Percentiles rank a stretch among this genome's conserved stretches.
Conservation (phyloP, 2,329 filamentous ascomycete genomes). For the Scedosporium apiospermum region DNA sequence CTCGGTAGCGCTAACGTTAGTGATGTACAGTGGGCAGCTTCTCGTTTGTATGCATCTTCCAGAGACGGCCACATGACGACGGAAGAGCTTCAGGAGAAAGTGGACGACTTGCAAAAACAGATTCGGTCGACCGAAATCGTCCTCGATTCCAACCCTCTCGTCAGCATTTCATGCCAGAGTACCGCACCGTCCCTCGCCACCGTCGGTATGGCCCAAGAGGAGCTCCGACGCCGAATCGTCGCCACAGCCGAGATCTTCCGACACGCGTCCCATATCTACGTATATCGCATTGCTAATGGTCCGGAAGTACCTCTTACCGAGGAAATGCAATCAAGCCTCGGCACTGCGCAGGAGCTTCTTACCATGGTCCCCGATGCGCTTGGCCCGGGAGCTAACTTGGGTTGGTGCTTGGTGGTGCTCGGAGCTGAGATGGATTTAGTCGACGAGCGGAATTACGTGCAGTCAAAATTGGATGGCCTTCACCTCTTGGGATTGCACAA, state of each 20-base stretch:
- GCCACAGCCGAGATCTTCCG: constrained; percentile 8
- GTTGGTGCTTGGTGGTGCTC: constrained; percentile 8
- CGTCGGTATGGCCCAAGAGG: constrained; percentile 7
- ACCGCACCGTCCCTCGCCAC: not conserved
- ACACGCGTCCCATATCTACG: constrained; percentile 8
- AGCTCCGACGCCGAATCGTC: constrained; percentile 3
- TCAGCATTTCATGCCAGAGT: constrained; percentile 4
- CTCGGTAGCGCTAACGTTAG: too few relatives aligned
- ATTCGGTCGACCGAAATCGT: constrained; percentile 1
- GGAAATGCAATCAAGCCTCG: constrained; percentile 5
- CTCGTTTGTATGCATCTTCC: not conserved
- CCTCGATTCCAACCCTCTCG: not conserved
- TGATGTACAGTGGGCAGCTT: not conserved
- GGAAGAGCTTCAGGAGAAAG: not conserved
- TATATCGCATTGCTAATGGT: constrained; percentile 5
- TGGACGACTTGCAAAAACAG: not conserved
- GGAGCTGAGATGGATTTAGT: constrained; percentile 4
- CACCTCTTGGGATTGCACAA: constrained; percentile 7
- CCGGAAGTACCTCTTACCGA: constrained; percentile 3
- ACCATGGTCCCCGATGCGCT: constrained; percentile 7
- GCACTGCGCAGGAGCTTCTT: constrained; percentile 1
- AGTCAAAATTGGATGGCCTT: not conserved
- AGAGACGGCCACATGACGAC: not conserved
- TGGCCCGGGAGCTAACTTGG: constrained; percentile 7
- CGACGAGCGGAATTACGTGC: constrained; percentile 6